Evolutionary conservation across 345 rosid genomes (phyloP).

Genomic region (Acer negundo): DNA sequence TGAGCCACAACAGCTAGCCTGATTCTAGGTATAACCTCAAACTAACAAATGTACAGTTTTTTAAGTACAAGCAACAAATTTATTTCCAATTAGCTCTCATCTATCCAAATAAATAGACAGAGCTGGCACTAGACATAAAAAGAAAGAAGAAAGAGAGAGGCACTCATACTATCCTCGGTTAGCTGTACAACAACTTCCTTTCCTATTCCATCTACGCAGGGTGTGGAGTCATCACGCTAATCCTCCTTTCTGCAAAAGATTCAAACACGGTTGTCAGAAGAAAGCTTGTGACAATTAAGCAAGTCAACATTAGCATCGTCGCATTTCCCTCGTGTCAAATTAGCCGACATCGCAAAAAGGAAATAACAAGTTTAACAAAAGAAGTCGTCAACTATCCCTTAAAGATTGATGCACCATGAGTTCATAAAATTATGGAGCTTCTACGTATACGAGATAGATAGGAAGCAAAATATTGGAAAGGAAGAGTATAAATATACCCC

Average conservation of each 20-base stretch:
- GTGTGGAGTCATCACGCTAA: constrained; percentile 54
- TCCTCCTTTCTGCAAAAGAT: constrained; percentile 59
- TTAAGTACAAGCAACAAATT: constrained; percentile 39
- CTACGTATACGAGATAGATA: neutral
- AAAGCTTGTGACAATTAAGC: neutral
- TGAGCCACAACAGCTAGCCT: constrained; percentile 45
- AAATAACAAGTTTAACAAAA: neutral
- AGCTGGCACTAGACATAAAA: constrained; percentile 31
- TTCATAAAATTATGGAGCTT: neutral
- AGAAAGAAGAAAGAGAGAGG: constrained; percentile 35
- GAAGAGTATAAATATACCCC: constrained; percentile 55
- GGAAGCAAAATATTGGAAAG: neutral
- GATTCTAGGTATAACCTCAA: constrained; percentile 49
- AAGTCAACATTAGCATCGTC: neutral
- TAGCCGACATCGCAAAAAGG: neutral
- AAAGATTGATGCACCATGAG: neutral
- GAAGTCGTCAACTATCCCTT: neutral
- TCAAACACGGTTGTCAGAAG: neutral
- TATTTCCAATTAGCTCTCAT: constrained; percentile 42
- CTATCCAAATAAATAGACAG: constrained; percentile 37
- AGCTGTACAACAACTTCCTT: constrained; percentile 57
- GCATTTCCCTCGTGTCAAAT: neutral
- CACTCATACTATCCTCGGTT: constrained; percentile 53
- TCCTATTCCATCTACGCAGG: constrained; percentile 41
- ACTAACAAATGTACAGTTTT: constrained; percentile 49